Conservation (phyloP, 2,329 filamentous ascomycete genomes). For the Aspergillus fijiensis region DNA sequence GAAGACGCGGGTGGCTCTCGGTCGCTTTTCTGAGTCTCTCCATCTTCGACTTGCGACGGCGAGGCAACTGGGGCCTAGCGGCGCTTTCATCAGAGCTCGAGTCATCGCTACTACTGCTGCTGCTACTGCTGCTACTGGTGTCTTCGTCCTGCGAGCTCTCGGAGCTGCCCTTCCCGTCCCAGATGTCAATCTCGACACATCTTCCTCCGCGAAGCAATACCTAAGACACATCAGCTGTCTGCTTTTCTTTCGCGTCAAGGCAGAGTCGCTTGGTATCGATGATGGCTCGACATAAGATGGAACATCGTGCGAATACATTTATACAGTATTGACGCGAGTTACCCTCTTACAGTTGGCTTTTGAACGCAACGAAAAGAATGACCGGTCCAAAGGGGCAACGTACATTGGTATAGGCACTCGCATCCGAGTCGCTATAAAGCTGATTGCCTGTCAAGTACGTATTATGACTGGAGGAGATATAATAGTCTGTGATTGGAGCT, state of each 20-base stretch:
- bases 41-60: conserved; percentile 21
- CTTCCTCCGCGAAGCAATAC: conserved; percentile 75
- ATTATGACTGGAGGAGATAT: conserved; percentile 92
- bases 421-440: conserved; percentile 72
- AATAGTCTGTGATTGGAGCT: conserved; percentile 80
- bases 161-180: conserved; percentile 66
- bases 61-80: conserved; percentile 7
- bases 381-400: conserved; percentile 30
- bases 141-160: conserved; percentile 29
- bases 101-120: conserved; percentile 28
- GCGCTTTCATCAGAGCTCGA: conserved; percentile 26
- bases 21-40: conserved; percentile 21
- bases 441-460: conserved; percentile 90
- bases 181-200: conserved; percentile 93
- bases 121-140: conserved; percentile 33
- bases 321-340: too few relatives aligned
- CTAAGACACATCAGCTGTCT: conserved; percentile 38
- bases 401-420: conserved; percentile 75
- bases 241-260: neutral
- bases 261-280: neutral
- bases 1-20: conserved; percentile 12
- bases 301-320: too few relatives aligned
- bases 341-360: too few relatives aligned
- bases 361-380: neutral
- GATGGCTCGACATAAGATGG: neutral